Percentiles rank a stretch among this genome's conserved stretches.
These are phyloP conservation scores for Citrullus colocynthis DNA, from an alignment of 306 rosid genomes.

Conservation along the genomic window DNA sequence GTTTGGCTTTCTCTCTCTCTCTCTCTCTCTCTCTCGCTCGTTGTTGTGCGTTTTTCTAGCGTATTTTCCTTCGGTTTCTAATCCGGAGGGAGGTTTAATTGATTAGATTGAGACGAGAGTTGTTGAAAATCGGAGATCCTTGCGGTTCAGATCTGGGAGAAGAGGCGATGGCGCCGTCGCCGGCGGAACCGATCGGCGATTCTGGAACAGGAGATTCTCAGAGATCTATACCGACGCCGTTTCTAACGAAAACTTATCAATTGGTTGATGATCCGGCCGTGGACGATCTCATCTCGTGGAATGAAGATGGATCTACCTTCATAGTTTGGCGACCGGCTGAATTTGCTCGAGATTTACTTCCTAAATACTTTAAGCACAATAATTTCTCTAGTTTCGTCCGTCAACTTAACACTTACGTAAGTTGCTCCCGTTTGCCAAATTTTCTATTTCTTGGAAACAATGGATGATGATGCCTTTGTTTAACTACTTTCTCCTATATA, in stretches of 20 bases:
- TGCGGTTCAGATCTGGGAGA: slow-evolving; percentile 35
- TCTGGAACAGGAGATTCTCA: slow-evolving; percentile 45
- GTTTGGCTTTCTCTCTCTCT: no score
- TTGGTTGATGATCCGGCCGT: slow-evolving; percentile 75
- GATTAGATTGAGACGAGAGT: not conserved
- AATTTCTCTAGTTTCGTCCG: slow-evolving; percentile 97
- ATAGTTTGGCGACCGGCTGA: slow-evolving; percentile 94
- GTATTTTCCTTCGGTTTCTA: not conserved
- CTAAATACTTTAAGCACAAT: slow-evolving; percentile 78
- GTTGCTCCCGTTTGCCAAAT: not conserved
- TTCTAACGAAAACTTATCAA: slow-evolving; percentile 69
- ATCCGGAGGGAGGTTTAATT: not conserved
- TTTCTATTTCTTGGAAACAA: not conserved
- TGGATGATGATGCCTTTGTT: not conserved
- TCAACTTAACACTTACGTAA: slow-evolving; percentile 88
- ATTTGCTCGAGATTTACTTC: slow-evolving; percentile 95
- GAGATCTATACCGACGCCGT: slow-evolving; percentile 89
- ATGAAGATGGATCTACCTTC: slow-evolving; percentile 72
- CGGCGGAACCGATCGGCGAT: slow-evolving; percentile 67
- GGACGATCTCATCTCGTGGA: slow-evolving; percentile 83
- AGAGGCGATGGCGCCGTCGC: slow-evolving; percentile 41
- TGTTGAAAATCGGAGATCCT: not conserved
- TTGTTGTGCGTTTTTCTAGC: not conserved
- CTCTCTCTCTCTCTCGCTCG: no score
- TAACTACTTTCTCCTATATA: not conserved